Base-by-base conservation (phyloP, 768 basidiomycete genomes). In the Boletus sensibilis region DNA sequence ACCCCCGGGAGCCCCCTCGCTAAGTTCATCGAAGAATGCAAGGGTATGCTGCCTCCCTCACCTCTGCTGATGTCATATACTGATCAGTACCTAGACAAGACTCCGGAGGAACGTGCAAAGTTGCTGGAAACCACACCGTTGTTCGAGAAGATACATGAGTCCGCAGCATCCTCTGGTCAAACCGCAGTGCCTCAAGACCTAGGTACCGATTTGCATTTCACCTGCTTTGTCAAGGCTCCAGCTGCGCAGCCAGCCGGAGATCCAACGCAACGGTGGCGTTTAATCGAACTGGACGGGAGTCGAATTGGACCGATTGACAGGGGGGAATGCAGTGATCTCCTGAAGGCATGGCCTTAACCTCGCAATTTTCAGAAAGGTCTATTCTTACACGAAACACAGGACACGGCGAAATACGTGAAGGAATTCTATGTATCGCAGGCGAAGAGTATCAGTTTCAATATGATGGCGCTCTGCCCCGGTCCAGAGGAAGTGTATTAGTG, bases 231-330 rank as follows among this genome's bases (percentile, higher is more conserved):
- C 34, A 78, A 80, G 55, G 90, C 89, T 0, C 83, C 85, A 1
- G 76, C 72, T 33, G 68, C 75, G 2, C 69, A 70, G 2, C 53
- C 21, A 13, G 45, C 31, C 52, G 58, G 41, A 52, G 69, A 20
- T 55, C 16, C 33, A 61, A 64, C 11, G 58, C 71, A 58, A 62
- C 65, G 35, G 65, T 66, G 59, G 72, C 79, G 88, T 44, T 70
- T 97, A 8, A 74, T 96, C 43, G 95, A 97, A 70, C 75, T 98
- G 45, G 94, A 97, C 72, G 94, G 94, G 1, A 74, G 84, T 41
- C 74, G 94, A 42, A 72, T 68, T 10, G 90, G 90, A 4, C 93
- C 94, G 1, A 77, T 97, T 61, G 94, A 97, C 68, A 80, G 86
- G 61, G 91, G 91, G 0, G 75, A 77, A 55, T 84, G 82, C 60